A percentile compares a stretch with the other conserved stretches of the same genome.
Conservation (phyloP, 192 early-diverging fungal species). For the Coemansia sp. region DNA sequence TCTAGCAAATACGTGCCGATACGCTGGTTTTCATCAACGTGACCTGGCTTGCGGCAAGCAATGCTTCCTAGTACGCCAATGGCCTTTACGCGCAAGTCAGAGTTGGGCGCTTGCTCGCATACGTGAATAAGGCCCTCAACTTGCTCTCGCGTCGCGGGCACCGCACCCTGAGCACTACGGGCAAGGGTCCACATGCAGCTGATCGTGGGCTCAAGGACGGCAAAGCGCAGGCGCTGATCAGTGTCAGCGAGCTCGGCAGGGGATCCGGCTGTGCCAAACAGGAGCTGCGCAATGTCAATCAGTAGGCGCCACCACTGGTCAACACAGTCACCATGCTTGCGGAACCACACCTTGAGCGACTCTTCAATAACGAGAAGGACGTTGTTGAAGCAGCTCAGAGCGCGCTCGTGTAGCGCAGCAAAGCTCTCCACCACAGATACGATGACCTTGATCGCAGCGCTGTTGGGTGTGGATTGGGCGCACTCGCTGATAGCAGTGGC, state of each 20-base stretch:
- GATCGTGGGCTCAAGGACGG: slow-evolving; percentile 67
- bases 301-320: slow-evolving; percentile 62
- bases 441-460: slow-evolving; percentile 50
- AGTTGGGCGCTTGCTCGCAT: slow-evolving; percentile 22
- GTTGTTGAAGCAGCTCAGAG: slow-evolving; percentile 77
- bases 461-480: slow-evolving; percentile 34
- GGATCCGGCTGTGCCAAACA: slow-evolving; percentile 57
- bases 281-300: slow-evolving; percentile 60
- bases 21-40: slow-evolving; percentile 46
- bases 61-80: slow-evolving; percentile 78
- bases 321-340: slow-evolving; percentile 29
- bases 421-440: slow-evolving; percentile 59
- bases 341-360: slow-evolving; percentile 69
- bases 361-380: slow-evolving; percentile 77
- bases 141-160: slow-evolving; percentile 57
- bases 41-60: slow-evolving; percentile 68
- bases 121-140: slow-evolving; percentile 58
- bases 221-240: slow-evolving; percentile 60
- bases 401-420: slow-evolving; percentile 65
- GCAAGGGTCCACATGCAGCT: slow-evolving; percentile 80
- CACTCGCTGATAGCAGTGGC: slow-evolving; percentile 36
- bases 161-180: slow-evolving; percentile 64
- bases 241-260: slow-evolving; percentile 57
- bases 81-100: slow-evolving; percentile 64
- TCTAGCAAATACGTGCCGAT: slow-evolving; percentile 73